Evolutionary conservation across 2,329 filamentous ascomycete genomes (phyloP), one percentile per base, ranked within the genome.

Genomic region (Ophiostoma ulmi): DNA sequence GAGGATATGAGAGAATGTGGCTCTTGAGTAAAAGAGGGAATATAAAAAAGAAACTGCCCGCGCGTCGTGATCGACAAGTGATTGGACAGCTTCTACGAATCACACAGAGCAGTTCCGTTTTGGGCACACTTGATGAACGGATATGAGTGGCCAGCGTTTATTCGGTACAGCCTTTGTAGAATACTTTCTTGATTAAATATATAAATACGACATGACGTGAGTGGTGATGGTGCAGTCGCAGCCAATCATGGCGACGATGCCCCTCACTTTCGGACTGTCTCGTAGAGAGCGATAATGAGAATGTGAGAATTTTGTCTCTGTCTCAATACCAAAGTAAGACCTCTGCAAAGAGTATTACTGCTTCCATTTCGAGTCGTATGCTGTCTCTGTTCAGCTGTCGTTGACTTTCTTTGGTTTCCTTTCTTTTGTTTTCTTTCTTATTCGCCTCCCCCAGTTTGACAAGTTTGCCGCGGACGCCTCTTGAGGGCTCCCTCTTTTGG

Each of bases 191-290:
- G 31, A 31, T 31, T 31, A 3, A 31, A 31, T 31, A 7, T 22
- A n/a, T 26, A 26, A 22, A 26, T 11, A 58, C 52, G 52, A 26
- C n/a, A 48, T 48, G 6, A 17, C 14, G 14, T 48, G 39, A 4
- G 7, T 44, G 39, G 7, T 44, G 44, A 17, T 48, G 44, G 44
- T 48, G 44, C 44, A 17, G 52, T 26, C n/a, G 22, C 52, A 26
- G 52, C 52, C 52, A 58, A 58, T 58, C 52, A 58, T 58, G 10
- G 52, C 22, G 52, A 22, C n/a, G n/a, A 58, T 58, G 52, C 52
- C 52, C 52, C 52, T 58, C 52, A 58, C 52, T 58, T 55, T 44
- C 41, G 48, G 48, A 55, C 44, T 20, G 14, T 48, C 38, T 39
- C 38, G 38, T 31, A 31, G 31, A 31, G 31, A 31, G 31, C 3